A percentile compares a stretch with the other conserved stretches of the same genome.
phyloP scores from a whole-genome alignment of 2,329 filamentous ascomycete species.

The Teratosphaeria gauchensis region DNA sequence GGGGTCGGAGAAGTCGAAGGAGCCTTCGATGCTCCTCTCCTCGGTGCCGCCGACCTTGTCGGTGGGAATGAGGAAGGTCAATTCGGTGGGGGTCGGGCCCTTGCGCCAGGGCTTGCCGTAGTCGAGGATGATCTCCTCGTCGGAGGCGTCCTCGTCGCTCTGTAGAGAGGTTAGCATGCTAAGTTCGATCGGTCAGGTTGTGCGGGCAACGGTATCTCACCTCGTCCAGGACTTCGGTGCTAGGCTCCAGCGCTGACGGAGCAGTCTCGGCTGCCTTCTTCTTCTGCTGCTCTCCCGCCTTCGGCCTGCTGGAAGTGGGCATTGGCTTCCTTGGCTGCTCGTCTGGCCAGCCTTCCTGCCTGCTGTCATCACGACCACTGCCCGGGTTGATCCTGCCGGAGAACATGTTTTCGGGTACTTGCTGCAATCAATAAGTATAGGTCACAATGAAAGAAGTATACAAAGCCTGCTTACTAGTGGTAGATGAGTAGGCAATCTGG shows the following conservation, averaged over 20 bases:
- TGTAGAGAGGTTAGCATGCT: neutral
- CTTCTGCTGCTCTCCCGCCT: neutral
- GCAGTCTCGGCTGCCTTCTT: neutral
- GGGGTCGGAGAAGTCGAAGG: too few relatives aligned
- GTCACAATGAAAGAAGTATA: neutral
- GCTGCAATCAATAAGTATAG: neutral
- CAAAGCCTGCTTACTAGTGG: neutral
- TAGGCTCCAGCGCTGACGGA: neutral
- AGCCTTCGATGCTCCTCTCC: too few relatives aligned
- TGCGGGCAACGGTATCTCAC: neutral
- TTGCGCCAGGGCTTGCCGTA: neutral
- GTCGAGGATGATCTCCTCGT: neutral
- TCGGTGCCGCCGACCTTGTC: too few relatives aligned
- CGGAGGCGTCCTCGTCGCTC: neutral
- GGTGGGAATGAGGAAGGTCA: too few relatives aligned
- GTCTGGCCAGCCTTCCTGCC: neutral
- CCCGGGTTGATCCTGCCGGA: neutral
- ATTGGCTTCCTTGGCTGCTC: neutral
- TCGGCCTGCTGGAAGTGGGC: neutral
- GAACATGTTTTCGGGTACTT: neutral
- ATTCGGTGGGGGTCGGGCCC: neutral
- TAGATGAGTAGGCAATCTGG: neutral
- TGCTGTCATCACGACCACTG: neutral
- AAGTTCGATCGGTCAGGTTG: neutral
- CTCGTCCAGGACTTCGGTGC: neutral